Evolutionary conservation across 495 filamentous ascomycete species (phyloP), one percentile per base, ranked within the genome.

Genomic region (Sordaria brevicollis): DNA sequence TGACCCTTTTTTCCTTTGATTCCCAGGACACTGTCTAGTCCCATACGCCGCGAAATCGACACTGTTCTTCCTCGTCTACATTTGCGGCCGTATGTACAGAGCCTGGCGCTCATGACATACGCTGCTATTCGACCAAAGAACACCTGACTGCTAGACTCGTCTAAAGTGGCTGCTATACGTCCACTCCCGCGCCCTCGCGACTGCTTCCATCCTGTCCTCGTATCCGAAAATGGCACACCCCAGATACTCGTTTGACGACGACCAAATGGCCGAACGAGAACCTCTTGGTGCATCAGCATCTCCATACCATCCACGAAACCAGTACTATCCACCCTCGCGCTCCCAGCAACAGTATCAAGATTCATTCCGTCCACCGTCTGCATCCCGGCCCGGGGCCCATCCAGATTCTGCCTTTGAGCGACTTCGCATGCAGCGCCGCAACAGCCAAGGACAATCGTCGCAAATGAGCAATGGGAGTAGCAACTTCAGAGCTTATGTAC

Each of bases 331-430:
- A 31, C 73, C 73, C 21, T 68, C 39, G 62, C 73, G 29, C 11
- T 70, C 29, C 15, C 72, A 70, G 35, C 73, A 68, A 39, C 69
- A 67, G 35, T 78, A 76, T 71, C 70, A 77, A 68, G 73, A 75
- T 11, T 68, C 73, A 25, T 72, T 74, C 68, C 36, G 57, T 65
- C 71, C 76, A 5, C 76, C 80, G 8, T 39, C 78, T 15, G 69
- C 76, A 62, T 41, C 72, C 57, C 67, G 69, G 6, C 79, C 82
- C 8, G 72, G 79, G 29, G 78, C 78, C 49, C 84, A 82, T 70
- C 81, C 83, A 34, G 81, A 82, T 36, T 81, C 81, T 29, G 67
- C 81, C 15, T 84, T 82, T 70, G 77, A 79, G 67, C 75, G 74
- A 68, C 73, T 83, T 66, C 79, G 80, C 65, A 73, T 79, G 15